These are phyloP conservation scores for Perkinsus olseni DNA, from an alignment of 169 alveolate species.

Conservation along the genomic window DNA sequence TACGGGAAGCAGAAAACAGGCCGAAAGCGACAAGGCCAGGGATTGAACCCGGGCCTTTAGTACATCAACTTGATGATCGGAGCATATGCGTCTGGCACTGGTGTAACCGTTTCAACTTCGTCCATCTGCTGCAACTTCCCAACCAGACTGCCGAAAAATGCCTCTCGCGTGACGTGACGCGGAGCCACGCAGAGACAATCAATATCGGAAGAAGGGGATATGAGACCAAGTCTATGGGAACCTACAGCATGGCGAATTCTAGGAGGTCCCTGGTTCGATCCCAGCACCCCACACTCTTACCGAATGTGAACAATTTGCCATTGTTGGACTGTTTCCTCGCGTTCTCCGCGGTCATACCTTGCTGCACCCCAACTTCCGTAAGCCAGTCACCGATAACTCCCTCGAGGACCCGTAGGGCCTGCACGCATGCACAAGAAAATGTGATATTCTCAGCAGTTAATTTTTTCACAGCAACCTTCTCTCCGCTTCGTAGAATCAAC, in stretches of 20 bases:
- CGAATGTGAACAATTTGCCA: conserved; percentile 46
- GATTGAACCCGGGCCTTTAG: not conserved
- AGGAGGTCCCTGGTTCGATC: not conserved
- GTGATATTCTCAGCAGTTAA: not conserved
- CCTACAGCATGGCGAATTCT: conserved; percentile 67
- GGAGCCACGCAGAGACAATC: conserved; percentile 97
- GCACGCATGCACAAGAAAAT: not conserved
- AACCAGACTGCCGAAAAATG: conserved; percentile 76
- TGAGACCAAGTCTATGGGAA: conserved; percentile 93
- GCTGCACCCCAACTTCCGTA: conserved; percentile 25
- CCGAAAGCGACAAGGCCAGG: too few species aligned
- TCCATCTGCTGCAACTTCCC: conserved; percentile 75
- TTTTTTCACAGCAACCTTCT: too few species aligned
- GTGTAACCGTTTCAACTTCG: conserved; percentile 78
- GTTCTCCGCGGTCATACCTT: conserved; percentile 26
- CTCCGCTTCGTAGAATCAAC: too few species aligned
- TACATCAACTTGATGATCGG: conserved; percentile 88
- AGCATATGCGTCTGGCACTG: conserved; percentile 91
- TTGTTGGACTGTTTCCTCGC: conserved; percentile 27
- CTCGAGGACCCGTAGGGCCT: conserved; percentile 21
- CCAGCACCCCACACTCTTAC: not conserved
- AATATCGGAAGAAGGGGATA: conserved; percentile 93
- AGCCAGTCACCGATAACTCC: conserved; percentile 30
- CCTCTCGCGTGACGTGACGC: conserved; percentile 81
- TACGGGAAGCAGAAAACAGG: too few species aligned